Evolutionary conservation across 139 green algal genomes (phyloP).

Genomic region (Tetraselmis striata): DNA sequence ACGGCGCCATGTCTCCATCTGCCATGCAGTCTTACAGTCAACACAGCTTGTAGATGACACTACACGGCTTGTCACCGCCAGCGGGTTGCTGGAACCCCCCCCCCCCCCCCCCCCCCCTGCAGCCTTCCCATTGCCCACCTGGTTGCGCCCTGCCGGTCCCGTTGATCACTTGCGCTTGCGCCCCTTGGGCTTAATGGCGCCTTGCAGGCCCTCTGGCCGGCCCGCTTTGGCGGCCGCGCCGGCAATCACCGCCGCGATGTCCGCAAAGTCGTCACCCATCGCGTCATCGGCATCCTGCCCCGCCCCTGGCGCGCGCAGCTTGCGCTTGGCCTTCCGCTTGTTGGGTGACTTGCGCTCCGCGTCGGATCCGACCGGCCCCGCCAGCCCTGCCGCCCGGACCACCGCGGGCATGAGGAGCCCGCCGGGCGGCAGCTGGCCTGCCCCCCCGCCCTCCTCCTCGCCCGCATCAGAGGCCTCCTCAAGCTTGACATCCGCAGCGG

Average conservation of each 20-base stretch:
- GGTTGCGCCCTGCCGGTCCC: too few species aligned
- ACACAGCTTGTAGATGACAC: too few species aligned
- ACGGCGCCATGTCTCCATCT: too few species aligned
- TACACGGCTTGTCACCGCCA: too few species aligned
- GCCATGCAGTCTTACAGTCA: too few species aligned
- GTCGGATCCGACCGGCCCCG: neutral
- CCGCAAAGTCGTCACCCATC: slow-evolving; percentile 15
- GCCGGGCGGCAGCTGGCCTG: neutral
- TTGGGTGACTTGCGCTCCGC: neutral
- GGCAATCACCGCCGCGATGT: slow-evolving; percentile 24
- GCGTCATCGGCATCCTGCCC: neutral
- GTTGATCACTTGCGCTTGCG: neutral
- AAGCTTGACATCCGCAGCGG: neutral
- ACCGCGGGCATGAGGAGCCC: neutral
- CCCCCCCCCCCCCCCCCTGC: too few species aligned
- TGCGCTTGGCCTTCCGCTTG: slow-evolving; percentile 1
- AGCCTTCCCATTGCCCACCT: too few species aligned
- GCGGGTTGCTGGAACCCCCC: too few species aligned
- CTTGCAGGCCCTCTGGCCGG: neutral
- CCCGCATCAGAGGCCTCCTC: neutral
- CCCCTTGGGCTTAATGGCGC: neutral
- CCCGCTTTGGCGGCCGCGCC: slow-evolving; percentile 5
- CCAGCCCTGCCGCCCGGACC: neutral
- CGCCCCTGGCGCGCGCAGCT: neutral
- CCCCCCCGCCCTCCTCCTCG: slow-evolving; percentile 12